Base-by-base conservation (phyloP, 1,139 yeast genomes). In the Blastobotrys capitulatus region DNA sequence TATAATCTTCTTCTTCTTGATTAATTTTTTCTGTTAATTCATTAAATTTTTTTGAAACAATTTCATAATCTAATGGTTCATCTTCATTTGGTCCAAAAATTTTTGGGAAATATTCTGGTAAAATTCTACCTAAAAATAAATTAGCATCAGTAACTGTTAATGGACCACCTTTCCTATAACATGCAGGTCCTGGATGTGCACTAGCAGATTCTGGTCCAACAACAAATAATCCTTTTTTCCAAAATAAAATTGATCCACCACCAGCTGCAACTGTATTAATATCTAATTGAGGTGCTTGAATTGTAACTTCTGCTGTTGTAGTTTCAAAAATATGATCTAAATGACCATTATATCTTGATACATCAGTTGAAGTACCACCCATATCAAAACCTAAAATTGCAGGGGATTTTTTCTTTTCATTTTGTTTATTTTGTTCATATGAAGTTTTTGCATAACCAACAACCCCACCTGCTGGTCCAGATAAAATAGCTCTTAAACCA, bases 321-420 rank as follows among this genome's bases (percentile, higher is more conserved):
- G 78, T 75, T 56, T 78, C 81, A 57, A 77, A 77, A n/a, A 75
- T 73, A 48, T 75, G 77, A 54, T 77, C 81, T 42, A 70, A 67
- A 15, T 67, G 62, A 8, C 82, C 81, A 47, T 65, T 69, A 54
- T 72, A 76, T 27, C 79, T 61, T 2, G 80, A 75, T 6, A 78
- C 82, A 61, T 78, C 82, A 0, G 82, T 78, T 1, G 81, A 76
- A 4, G 82, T 78, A 31, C 82, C 82, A 25, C 82, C 82, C 82
- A 78, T 78, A 62, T 78, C 82, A 55, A 78, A 78, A 0, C 82
- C 82, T 36, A 78, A 70, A 18, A 76, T 70, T 53, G 51, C 63
- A 52, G 37, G 59, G 4, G 32, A 13, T 41, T 55, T 52, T 8
- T 51, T 52, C 31, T 52, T n/a, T n/a, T n/a, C 51, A 42, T 58